Evolutionary conservation across 2,329 filamentous ascomycete genomes (phyloP).

Genomic region (Talaromyces sp.): DNA sequence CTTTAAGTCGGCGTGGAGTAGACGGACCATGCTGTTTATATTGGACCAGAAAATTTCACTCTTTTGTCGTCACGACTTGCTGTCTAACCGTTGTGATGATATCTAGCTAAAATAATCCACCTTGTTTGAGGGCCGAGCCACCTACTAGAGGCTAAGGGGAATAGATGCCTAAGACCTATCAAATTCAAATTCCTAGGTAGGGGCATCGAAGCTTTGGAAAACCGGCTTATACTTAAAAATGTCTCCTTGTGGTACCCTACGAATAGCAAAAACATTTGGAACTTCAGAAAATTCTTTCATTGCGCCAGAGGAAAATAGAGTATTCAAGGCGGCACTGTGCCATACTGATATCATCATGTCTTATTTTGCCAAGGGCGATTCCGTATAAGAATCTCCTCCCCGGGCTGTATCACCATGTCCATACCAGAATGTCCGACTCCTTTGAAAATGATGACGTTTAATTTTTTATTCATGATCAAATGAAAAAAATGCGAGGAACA

Average conservation of each 20-base stretch:
- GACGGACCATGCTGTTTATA: neutral
- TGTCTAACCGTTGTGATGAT: neutral
- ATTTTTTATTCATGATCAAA: constrained; percentile 31
- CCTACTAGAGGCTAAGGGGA: neutral
- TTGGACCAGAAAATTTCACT: neutral
- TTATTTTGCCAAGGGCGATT: constrained; percentile 34
- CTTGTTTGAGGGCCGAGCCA: neutral
- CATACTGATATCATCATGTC: constrained; percentile 41
- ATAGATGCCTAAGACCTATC: neutral
- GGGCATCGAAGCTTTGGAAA: neutral
- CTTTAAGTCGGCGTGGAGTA: neutral
- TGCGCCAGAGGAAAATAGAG: constrained; percentile 14
- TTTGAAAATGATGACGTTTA: constrained; percentile 26
- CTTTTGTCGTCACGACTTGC: neutral
- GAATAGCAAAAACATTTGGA: neutral
- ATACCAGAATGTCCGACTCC: constrained; percentile 29
- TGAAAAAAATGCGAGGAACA: constrained; percentile 28
- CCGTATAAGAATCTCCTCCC: constrained; percentile 33
- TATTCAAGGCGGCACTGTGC: constrained; percentile 24
- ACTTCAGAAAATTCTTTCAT: constrained; percentile 32
- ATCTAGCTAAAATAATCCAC: neutral
- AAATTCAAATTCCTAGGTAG: neutral
- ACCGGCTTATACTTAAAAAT: neutral
- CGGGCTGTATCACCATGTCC: constrained; percentile 29
- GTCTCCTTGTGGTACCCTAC: neutral